These are phyloP conservation scores for Centaurea solstitialis DNA, from an alignment of 129 eudicot genomes.

Conservation along the genomic window DNA sequence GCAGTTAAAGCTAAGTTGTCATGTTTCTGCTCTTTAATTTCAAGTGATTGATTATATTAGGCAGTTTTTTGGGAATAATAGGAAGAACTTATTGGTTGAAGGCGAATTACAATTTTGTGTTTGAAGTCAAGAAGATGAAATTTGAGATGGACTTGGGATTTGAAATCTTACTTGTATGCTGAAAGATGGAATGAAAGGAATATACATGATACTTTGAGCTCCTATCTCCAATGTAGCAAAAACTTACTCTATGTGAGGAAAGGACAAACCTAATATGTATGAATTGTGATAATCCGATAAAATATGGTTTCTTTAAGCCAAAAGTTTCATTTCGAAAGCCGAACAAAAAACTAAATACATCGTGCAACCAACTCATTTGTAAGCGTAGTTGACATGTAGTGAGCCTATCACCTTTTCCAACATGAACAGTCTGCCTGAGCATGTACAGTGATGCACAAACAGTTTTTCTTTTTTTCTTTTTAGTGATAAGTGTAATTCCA, in stretches of 20 bases:
- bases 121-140: neutral
- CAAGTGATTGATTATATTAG: too few species aligned
- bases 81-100: too few species aligned
- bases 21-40: too few species aligned
- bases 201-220: neutral
- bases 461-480: too few species aligned
- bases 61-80: too few species aligned
- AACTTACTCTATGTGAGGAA: too few species aligned
- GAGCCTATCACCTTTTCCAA: neutral
- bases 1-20: too few species aligned
- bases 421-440: too few species aligned
- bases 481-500: neutral
- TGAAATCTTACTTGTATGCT: neutral
- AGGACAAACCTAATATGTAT: too few species aligned
- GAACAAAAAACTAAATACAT: neutral
- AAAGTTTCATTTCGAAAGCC: neutral
- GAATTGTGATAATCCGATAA: neutral
- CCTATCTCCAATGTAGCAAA: too few species aligned
- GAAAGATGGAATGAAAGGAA: neutral
- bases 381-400: neutral
- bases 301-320: neutral
- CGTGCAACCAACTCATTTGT: neutral
- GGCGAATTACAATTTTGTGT: neutral
- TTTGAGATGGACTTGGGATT: neutral
- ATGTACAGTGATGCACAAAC: too few species aligned